Conservation (phyloP, 441 rosid genomes). For the Populus trichocarpa region DNA sequence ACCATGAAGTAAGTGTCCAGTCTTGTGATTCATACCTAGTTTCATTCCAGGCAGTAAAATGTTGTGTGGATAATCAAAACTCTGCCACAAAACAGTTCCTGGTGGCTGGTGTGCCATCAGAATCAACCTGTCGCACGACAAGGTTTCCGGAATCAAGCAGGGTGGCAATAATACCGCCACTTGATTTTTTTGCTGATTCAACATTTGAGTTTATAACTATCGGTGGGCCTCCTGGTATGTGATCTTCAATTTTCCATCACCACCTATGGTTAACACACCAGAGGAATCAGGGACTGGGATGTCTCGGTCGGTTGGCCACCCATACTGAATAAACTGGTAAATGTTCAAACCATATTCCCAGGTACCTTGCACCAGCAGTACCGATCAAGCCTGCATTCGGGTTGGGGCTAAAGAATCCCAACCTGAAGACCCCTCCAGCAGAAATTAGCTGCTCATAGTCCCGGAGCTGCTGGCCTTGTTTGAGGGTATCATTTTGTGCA, state of each 20-base stretch:
- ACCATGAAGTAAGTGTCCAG: constrained; percentile 8
- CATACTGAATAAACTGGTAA: constrained; percentile 37
- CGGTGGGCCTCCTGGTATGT: constrained; percentile 26
- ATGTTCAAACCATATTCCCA: constrained; percentile 46
- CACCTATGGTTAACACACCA: constrained; percentile 36
- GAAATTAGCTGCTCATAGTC: constrained; percentile 59
- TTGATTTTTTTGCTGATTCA: background rate
- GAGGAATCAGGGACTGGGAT: constrained; percentile 47
- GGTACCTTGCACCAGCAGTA: constrained; percentile 37
- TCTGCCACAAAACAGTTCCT: constrained; percentile 52
- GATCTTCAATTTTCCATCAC: constrained; percentile 44
- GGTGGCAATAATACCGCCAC: constrained; percentile 30
- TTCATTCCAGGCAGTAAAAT: constrained; percentile 63
- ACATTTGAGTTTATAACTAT: constrained; percentile 31
- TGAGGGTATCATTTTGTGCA: constrained; percentile 23
- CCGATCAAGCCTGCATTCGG: constrained; percentile 12
- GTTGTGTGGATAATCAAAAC: constrained; percentile 57
- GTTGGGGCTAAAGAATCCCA: constrained; percentile 53
- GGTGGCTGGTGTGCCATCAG: constrained; percentile 28
- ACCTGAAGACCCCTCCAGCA: constrained; percentile 34
- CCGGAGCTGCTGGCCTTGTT: constrained; percentile 43
- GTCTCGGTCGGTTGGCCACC: constrained; percentile 54
- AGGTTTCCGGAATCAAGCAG: constrained; percentile 48
- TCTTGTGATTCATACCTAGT: constrained; percentile 47
- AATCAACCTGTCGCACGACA: constrained; percentile 28